A percentile compares a stretch with the other conserved stretches of the same genome.
phyloP scores from a whole-genome alignment of 768 basidiomycete species.

The Lyophyllum semitale region DNA sequence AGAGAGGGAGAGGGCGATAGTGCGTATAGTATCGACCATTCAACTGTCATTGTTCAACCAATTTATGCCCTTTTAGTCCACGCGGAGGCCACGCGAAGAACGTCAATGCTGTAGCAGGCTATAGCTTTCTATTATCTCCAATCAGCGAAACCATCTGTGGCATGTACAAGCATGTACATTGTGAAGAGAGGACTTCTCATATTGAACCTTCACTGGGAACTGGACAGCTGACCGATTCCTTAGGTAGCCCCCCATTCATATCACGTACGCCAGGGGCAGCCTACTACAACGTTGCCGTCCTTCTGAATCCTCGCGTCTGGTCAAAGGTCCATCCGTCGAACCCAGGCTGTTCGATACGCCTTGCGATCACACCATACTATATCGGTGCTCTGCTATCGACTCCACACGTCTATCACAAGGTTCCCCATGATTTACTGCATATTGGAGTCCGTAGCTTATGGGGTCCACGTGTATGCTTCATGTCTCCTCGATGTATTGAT shows the following conservation, averaged over 20 bases:
- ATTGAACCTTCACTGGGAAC: not conserved
- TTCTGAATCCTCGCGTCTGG: not conserved
- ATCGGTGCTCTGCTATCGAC: not conserved
- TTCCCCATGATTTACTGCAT: not conserved
- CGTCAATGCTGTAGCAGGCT: not conserved
- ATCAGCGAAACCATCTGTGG: not conserved
- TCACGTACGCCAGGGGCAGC: not conserved
- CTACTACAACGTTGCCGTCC: not conserved
- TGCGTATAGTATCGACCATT: no score
- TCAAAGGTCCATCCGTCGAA: not conserved
- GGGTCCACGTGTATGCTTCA: constrained; percentile 39
- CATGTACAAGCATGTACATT: not conserved
- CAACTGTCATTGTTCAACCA: no score
- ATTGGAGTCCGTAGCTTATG: constrained; percentile 1
- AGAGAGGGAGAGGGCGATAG: no score
- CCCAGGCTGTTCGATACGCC: not conserved
- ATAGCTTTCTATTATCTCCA: not conserved
- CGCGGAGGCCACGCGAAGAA: not conserved
- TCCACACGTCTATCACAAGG: not conserved
- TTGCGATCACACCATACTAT: not conserved
- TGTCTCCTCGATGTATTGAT: constrained; percentile 31
- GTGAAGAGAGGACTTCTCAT: not conserved
- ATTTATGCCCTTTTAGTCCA: no score
- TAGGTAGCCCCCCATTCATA: not conserved
- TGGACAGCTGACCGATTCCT: not conserved